Evolutionary conservation across 2,329 filamentous ascomycete species (phyloP).

Genomic region (Colletotrichum sp.): DNA sequence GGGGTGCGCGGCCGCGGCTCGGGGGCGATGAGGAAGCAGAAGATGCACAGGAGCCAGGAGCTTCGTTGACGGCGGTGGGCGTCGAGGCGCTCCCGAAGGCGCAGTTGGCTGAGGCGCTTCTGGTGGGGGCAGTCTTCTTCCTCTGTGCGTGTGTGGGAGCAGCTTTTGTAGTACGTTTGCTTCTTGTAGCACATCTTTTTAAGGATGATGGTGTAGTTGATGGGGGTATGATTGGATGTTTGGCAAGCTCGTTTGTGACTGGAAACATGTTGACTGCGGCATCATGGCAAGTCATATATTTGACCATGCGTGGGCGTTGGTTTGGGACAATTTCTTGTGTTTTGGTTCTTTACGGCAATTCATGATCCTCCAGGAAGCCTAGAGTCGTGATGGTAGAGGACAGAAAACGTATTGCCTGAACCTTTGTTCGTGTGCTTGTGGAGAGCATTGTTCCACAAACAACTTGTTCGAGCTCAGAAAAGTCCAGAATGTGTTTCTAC

Average conservation of each 20-base stretch:
- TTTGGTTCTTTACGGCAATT: background rate
- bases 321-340: background rate
- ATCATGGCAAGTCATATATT: background rate
- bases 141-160: background rate
- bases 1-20: background rate
- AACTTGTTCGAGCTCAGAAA: background rate
- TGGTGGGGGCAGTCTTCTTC: background rate
- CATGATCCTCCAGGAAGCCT: background rate
- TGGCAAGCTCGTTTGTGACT: background rate
- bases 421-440: background rate
- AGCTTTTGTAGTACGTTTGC: background rate
- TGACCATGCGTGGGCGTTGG: background rate
- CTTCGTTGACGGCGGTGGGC: background rate
- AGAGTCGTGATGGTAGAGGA: background rate
- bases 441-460: background rate
- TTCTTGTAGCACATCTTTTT: conserved; percentile 9
- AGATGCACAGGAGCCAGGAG: background rate
- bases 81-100: background rate
- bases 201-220: background rate
- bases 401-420: background rate
- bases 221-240: background rate
- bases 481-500: background rate
- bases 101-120: background rate
- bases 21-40: background rate
- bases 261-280: background rate